phyloP scores from a whole-genome alignment of 83 land plant genomes.

The Picea abies region DNA sequence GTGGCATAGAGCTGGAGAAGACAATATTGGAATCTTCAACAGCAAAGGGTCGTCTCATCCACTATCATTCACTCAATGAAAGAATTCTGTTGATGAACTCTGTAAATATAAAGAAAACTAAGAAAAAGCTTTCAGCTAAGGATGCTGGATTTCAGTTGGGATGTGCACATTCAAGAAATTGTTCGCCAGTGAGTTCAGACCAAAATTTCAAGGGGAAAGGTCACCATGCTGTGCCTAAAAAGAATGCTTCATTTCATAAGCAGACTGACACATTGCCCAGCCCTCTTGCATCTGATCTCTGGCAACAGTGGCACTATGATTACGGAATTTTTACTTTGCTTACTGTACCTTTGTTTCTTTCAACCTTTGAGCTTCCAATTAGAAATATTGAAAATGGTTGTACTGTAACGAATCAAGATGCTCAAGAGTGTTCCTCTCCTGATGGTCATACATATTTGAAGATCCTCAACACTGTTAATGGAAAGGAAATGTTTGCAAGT shows the following conservation, averaged over 20 bases:
- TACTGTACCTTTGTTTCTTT: slow-evolving; percentile 73
- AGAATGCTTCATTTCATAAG: not conserved
- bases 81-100: slow-evolving; percentile 21
- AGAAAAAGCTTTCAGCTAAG: not conserved
- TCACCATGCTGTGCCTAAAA: slow-evolving; percentile 10
- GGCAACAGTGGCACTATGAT: slow-evolving; percentile 99
- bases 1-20: slow-evolving; percentile 64
- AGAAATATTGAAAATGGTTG: not conserved
- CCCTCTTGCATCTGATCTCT: slow-evolving; percentile 20
- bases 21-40: slow-evolving; percentile 69
- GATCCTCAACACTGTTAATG: slow-evolving; percentile 48
- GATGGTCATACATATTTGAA: slow-evolving; percentile 69
- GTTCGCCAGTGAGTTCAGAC: not conserved
- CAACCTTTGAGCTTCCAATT: slow-evolving; percentile 1
- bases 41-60: slow-evolving; percentile 95
- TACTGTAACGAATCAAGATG: not conserved
- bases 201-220: not conserved
- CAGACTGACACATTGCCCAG: not conserved
- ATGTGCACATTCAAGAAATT: too few species aligned
- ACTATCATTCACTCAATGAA: slow-evolving; percentile 78
- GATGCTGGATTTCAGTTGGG: too few species aligned
- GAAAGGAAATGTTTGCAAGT: slow-evolving; percentile 37
- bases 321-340: slow-evolving; percentile 91
- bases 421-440: slow-evolving; percentile 49
- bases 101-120: slow-evolving; percentile 18